Evolutionary conservation across 805 yeast species (phyloP).

Genomic region (Teunomyces barrocoloradensis): DNA sequence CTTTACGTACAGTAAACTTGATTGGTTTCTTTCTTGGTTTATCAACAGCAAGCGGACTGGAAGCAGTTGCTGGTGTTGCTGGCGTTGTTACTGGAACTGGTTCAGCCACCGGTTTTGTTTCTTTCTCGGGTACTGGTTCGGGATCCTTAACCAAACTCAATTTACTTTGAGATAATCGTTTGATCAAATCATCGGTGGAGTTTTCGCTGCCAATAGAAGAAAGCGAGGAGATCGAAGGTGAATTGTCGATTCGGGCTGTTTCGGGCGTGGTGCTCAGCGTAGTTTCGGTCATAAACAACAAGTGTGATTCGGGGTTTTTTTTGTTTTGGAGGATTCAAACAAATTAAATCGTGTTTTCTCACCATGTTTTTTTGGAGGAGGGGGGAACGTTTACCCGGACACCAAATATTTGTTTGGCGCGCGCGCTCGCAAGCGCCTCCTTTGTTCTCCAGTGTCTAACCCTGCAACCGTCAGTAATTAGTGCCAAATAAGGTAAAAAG

Average conservation of each 20-base stretch:
- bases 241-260: background rate
- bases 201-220: constrained; percentile 21
- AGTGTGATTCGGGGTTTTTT: too few relatives aligned
- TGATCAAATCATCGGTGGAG: constrained; percentile 23
- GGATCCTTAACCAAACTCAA: background rate
- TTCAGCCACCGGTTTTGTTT: background rate
- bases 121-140: background rate
- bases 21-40: constrained; percentile 22
- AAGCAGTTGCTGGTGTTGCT: background rate
- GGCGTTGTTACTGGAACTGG: background rate
- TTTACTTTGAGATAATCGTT: constrained; percentile 12
- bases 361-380: too few relatives aligned
- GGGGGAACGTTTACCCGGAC: background rate
- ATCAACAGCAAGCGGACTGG: background rate
- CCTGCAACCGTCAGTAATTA: background rate
- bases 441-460: too few relatives aligned
- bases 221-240: constrained; percentile 21
- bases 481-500: background rate
- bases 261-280: background rate
- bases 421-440: too few relatives aligned
- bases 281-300: background rate
- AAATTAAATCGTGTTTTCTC: too few relatives aligned
- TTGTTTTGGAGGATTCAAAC: background rate
- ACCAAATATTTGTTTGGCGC: too few relatives aligned
- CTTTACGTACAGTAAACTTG: constrained; percentile 34